Evolutionary conservation across 305 asterid genomes (phyloP), one percentile per base, ranked within the genome.

Genomic region (Lippia alba): DNA sequence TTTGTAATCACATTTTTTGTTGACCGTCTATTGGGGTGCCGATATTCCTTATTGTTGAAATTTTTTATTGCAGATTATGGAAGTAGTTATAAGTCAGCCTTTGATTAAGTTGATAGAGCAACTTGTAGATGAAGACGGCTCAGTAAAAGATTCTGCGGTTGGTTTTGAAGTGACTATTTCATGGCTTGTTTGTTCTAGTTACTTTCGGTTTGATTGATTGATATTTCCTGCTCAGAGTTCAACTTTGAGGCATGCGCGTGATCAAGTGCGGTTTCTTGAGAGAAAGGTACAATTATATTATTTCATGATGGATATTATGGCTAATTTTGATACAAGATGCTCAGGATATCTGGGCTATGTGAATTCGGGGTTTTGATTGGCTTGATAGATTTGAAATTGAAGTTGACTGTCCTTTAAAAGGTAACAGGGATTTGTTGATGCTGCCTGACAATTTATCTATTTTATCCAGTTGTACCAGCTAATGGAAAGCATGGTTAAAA

Each of bases 101-200:
- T 73, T 94, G 64, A 74, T 90, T 63, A 90, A 78, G 80, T 87
- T 80, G 65, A 78, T 94, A 75, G 85, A 81, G 76, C 94, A 91
- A 70, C 84, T 91, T 66, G 84, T 94, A 60, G 97, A 90, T 81
- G 96, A 90, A 75, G 99, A 91, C 79, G 99, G 99, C 61, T 88
- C 86, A 45, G 96, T 94, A 72, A 94, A 87, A 85, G 99, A 94
- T 78, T 89, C 97, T 62, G 97, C 97, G 83, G 99, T 94, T 45
- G 73, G 95, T 81, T 77, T 56, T 67, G 45, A 36, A 39, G 67
- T 14, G 61, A 66, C 51, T 56, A 36, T 56, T 70, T 53, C 54
- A 67, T 69, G 51, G 30, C 56, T 53, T 32, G 18, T 64, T 62
- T 74, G 48, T 67, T 46, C 36, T 33, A 45, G 57, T 66, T 65